phyloP scores from a whole-genome alignment of 2,329 filamentous ascomycete genomes.

The Alternaria angustiovoidea region DNA sequence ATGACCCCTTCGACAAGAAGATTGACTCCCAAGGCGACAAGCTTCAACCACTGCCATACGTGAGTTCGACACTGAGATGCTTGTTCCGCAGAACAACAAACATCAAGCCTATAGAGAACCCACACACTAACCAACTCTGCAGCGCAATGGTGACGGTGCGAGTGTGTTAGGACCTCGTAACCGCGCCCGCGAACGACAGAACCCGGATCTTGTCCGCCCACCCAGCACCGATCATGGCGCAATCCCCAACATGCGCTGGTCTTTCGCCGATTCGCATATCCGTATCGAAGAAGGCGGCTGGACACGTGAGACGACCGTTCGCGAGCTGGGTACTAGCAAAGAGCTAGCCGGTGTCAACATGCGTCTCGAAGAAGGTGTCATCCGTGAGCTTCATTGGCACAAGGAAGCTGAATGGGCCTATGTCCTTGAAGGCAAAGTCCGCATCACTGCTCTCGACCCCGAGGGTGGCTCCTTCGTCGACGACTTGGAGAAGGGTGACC shows the following conservation, averaged over 20 bases:
- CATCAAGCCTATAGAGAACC: not conserved
- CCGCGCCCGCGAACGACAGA: constrained; percentile 70
- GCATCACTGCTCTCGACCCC: constrained; percentile 76
- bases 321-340: constrained; percentile 70
- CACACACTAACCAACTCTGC: constrained; percentile 19
- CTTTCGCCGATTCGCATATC: constrained; percentile 57
- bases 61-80: constrained; percentile 32
- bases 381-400: constrained; percentile 83
- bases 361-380: constrained; percentile 75
- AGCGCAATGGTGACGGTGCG: constrained; percentile 64
- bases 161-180: constrained; percentile 76
- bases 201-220: constrained; percentile 74
- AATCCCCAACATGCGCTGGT: constrained; percentile 76
- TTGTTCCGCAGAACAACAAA: not conserved
- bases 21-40: constrained; percentile 67
- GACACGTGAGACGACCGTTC: constrained; percentile 76
- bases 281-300: constrained; percentile 74
- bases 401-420: constrained; percentile 83
- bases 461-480: constrained; percentile 81
- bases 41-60: constrained; percentile 68
- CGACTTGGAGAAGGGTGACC: constrained; percentile 76
- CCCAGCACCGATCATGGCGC: constrained; percentile 77
- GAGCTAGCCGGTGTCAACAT: constrained; percentile 81
- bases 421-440: constrained; percentile 73
- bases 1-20: constrained; percentile 69